These are phyloP conservation scores for Leishmania mexicana DNA, from an alignment of 208 protist species.

Conservation along the genomic window DNA sequence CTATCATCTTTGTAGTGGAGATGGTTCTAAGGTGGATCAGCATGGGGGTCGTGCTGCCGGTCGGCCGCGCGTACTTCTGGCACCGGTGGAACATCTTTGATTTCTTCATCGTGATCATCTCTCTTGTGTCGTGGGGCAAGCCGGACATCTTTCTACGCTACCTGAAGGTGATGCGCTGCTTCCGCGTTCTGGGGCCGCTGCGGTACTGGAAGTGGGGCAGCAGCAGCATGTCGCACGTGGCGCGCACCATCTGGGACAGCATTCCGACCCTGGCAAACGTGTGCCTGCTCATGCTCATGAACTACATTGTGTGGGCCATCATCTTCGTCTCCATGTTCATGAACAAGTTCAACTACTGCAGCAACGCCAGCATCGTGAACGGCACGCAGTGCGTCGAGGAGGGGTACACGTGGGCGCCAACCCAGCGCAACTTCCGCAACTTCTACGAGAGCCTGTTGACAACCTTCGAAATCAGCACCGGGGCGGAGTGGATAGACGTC, in stretches of 20 bases:
- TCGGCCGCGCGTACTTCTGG: constrained; percentile 86
- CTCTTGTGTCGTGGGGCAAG: constrained; percentile 65
- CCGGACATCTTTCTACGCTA: constrained; percentile 56
- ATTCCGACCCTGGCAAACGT: constrained; percentile 87
- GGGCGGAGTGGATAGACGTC: constrained; percentile 88
- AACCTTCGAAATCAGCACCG: constrained; percentile 90
- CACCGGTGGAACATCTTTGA: constrained; percentile 91
- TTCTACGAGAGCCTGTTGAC: constrained; percentile 88
- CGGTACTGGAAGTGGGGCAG: constrained; percentile 58
- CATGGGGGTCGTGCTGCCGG: constrained; percentile 83
- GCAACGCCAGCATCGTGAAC: constrained; percentile 41
- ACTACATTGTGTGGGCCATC: constrained; percentile 94
- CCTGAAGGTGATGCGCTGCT: constrained; percentile 85
- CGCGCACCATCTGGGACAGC: constrained; percentile 72
- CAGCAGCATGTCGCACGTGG: constrained; percentile 62
- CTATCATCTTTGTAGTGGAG: constrained; percentile 82
- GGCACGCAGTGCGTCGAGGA: constrained; percentile 41
- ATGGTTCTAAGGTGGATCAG: constrained; percentile 90
- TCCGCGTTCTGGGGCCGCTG: constrained; percentile 81
- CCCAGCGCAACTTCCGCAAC: constrained; percentile 89
- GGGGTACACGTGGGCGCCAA: constrained; percentile 44
- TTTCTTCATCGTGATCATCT: constrained; percentile 87
- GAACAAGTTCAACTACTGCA: constrained; percentile 85
- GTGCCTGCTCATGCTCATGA: constrained; percentile 84
- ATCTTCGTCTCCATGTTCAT: constrained; percentile 92